These are phyloP conservation scores for Colletotrichum melonis DNA, from an alignment of 2,329 filamentous ascomycete genomes.

Conservation along the genomic window DNA sequence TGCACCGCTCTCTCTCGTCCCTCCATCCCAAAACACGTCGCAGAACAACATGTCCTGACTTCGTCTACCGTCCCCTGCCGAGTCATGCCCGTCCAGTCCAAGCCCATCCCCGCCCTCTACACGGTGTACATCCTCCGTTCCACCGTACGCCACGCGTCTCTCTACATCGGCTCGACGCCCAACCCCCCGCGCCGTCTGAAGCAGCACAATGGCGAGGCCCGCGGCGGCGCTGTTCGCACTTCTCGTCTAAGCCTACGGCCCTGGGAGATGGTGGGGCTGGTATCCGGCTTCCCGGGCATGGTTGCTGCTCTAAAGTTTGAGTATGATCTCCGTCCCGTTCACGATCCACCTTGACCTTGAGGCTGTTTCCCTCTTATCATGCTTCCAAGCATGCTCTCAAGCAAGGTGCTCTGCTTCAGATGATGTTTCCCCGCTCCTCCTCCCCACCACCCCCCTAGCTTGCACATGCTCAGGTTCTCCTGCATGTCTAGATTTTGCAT, in stretches of 20 bases:
- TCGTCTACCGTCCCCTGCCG: slow-evolving; percentile 24
- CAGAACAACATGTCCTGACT: slow-evolving; percentile 36
- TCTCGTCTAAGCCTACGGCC: slow-evolving; percentile 76
- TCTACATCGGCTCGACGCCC: slow-evolving; percentile 94
- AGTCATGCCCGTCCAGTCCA: slow-evolving; percentile 55
- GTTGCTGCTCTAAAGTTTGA: slow-evolving; percentile 94
- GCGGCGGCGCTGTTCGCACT: slow-evolving; percentile 85
- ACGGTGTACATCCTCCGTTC: slow-evolving; percentile 94
- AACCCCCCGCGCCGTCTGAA: slow-evolving; percentile 85
- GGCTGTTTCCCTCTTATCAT: not conserved
- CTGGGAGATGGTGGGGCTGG: slow-evolving; percentile 90
- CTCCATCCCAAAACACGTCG: slow-evolving; percentile 21
- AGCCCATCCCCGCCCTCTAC: slow-evolving; percentile 87
- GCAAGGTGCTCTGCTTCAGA: slow-evolving; percentile 15
- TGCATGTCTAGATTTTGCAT: not conserved
- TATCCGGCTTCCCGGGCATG: slow-evolving; percentile 89
- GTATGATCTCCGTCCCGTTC: slow-evolving; percentile 54
- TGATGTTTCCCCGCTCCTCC: slow-evolving; percentile 6
- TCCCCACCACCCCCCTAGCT: slow-evolving; percentile 22
- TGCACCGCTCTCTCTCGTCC: not conserved
- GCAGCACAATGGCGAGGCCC: slow-evolving; percentile 89
- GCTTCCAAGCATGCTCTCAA: not conserved
- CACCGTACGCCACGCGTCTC: slow-evolving; percentile 74
- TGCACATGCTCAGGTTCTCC: slow-evolving; percentile 1
- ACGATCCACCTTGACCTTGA: not conserved